Base-by-base conservation (phyloP, 345 rosid species). In the Dovyalis caffra region DNA sequence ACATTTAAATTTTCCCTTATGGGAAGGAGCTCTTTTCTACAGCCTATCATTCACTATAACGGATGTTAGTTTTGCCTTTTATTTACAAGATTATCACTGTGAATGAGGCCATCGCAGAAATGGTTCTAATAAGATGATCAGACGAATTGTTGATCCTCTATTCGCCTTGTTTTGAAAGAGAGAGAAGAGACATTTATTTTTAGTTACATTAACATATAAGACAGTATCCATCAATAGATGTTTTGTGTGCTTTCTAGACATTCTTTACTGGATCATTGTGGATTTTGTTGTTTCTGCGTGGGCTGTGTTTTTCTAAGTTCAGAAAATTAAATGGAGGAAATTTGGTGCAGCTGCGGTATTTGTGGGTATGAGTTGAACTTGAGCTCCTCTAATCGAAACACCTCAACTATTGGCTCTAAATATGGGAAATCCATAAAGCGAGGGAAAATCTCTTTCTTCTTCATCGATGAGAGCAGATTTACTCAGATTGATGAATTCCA, bases 351-450 rank as follows among this genome's bases (percentile, higher is more conserved):
- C 77, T 95, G 99, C 65, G 99, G 99, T 65, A 79, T 87, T 56
- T 95, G 99, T 75, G 98, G 98, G 45, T 95, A 90, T 61, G 99
- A 93, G 80, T 83, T 93, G 71, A 93, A 90, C 85, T 80, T 95
- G 56, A 89, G 91, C 83, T 93, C 99, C n/a, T 86, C 89, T 21
- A 95, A 90, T 76, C 88, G 99, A 37, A 95, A 86, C 87, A 93
- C 91, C 5, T 81, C 99, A 7, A 79, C 86, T 1, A 91, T 95
- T 11, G 98, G 97, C 78, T 89, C 92, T 1, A 93, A 93, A 75
- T 95, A 95, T 56, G 93, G 97, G 43, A 95, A 95, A 82, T 95
- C 96, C 14, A 95, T 93, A 82, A 95, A 89, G 87, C 88, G 87
- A 65, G 99, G 98, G 73, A 87, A 89, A 80, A 90, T 95, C 77